These are phyloP conservation scores for Knoxdaviesia proteae DNA, from an alignment of 2,329 filamentous ascomycete genomes.

Conservation along the genomic window DNA sequence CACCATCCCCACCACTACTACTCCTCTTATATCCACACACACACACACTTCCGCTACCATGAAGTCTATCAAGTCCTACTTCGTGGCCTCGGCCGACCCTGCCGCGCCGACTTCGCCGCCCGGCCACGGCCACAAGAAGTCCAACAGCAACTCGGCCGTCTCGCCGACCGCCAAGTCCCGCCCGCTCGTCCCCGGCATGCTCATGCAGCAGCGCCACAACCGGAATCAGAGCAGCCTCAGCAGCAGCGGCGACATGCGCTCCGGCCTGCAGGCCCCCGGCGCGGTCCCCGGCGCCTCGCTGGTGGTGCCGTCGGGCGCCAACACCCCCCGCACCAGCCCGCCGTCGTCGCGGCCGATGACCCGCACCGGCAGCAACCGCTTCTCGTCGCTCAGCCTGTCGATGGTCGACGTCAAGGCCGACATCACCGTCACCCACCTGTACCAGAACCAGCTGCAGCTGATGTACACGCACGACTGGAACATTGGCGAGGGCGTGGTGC, in stretches of 20 bases:
- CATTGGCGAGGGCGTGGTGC: conserved; percentile 13
- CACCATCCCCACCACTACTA: too few relatives aligned
- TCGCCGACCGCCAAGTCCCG: too few relatives aligned
- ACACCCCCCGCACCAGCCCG: conserved; percentile 1
- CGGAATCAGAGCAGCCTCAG: too few relatives aligned
- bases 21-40: too few relatives aligned
- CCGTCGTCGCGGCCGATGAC: background rate
- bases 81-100: background rate
- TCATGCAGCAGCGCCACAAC: too few relatives aligned
- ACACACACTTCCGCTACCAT: background rate
- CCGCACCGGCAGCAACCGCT: background rate
- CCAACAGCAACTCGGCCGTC: too few relatives aligned
- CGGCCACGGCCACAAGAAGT: too few relatives aligned
- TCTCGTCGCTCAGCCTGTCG: conserved; percentile 1
- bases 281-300: background rate
- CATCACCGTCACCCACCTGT: conserved; percentile 5
- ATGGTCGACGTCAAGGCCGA: conserved; percentile 5
- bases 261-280: background rate
- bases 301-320: background rate
- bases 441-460: conserved; percentile 5
- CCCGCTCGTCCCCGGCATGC: too few relatives aligned
- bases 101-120: too few relatives aligned
- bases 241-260: too few relatives aligned
- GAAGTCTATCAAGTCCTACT: conserved; percentile 3
- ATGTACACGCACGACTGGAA: conserved; percentile 3